These are phyloP conservation scores for Wilhelminamyces savonicus DNA, from an alignment of 805 yeast genomes.

Conservation along the genomic window DNA sequence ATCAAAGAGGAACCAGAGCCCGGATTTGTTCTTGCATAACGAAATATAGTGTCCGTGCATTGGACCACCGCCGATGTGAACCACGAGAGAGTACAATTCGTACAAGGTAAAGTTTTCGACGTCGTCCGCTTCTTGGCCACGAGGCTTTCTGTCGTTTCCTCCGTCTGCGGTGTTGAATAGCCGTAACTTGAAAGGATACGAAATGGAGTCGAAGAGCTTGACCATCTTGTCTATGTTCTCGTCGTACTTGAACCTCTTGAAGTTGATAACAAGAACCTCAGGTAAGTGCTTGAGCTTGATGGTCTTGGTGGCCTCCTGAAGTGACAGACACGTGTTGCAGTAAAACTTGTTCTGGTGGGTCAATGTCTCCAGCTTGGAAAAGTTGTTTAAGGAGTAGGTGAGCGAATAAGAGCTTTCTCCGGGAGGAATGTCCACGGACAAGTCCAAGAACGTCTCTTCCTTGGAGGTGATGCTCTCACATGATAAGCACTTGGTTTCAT, in stretches of 20 bases:
- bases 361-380: conserved; percentile 79
- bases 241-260: conserved; percentile 88
- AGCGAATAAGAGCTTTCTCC: conserved; percentile 54
- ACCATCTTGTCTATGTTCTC: conserved; percentile 77
- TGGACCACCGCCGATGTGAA: conserved; percentile 96
- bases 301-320: conserved; percentile 91
- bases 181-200: conserved; percentile 68
- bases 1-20: conserved; percentile 90
- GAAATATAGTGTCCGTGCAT: conserved; percentile 96
- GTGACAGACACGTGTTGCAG: conserved; percentile 83
- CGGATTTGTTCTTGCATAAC: conserved; percentile 66
- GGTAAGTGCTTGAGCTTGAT: conserved; percentile 78
- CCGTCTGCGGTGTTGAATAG: conserved; percentile 57
- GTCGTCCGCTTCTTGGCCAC: conserved; percentile 11
- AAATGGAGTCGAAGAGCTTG: conserved; percentile 79
- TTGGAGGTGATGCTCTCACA: conserved; percentile 80
- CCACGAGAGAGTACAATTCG: conserved; percentile 80
- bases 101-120: conserved; percentile 49
- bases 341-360: conserved; percentile 86
- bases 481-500: conserved; percentile 82
- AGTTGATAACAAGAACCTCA: conserved; percentile 70
- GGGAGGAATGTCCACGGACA: conserved; percentile 76
- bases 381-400: conserved; percentile 72
- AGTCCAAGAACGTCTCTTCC: conserved; percentile 81
- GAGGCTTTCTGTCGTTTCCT: too few relatives aligned